These are phyloP conservation scores for Pythium rhizo-oryzae DNA, from an alignment of 352 stramenopile genomes.

Conservation along the genomic window DNA sequence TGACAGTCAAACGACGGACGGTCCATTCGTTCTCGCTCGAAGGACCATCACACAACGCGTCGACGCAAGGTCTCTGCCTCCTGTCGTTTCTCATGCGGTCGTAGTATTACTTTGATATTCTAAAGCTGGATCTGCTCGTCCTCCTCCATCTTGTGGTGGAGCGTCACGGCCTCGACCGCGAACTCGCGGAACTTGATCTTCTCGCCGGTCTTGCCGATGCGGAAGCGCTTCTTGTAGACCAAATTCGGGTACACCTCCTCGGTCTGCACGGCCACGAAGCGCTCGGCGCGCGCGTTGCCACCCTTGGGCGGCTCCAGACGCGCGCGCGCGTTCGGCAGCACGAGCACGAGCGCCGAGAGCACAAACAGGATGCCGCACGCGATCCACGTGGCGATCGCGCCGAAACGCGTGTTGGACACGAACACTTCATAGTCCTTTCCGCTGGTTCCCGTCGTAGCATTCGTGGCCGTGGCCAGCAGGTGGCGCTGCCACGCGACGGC, in stretches of 20 bases:
- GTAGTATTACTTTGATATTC: not conserved
- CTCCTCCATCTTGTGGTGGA: conserved; percentile 55
- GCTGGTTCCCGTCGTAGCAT: not conserved
- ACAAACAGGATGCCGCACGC: conserved; percentile 58
- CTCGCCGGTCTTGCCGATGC: conserved; percentile 59
- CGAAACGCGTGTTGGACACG: conserved; percentile 63
- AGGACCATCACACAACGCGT: too few relatives aligned
- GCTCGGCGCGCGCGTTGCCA: conserved; percentile 47
- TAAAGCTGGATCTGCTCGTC: conserved; percentile 3
- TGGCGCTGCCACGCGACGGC: conserved; percentile 21
- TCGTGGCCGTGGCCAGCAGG: conserved; percentile 1
- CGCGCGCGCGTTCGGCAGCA: conserved; percentile 51
- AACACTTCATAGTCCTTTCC: conserved; percentile 39
- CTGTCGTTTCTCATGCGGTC: too few relatives aligned
- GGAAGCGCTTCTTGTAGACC: conserved; percentile 73
- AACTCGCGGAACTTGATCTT: conserved; percentile 72
- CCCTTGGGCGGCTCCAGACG: conserved; percentile 53
- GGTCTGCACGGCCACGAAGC: conserved; percentile 75
- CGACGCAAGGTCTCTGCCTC: too few relatives aligned
- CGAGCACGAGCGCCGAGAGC: conserved; percentile 59
- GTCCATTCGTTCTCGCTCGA: too few relatives aligned
- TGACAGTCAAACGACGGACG: too few relatives aligned
- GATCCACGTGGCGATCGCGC: conserved; percentile 49
- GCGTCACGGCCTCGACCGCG: conserved; percentile 60
- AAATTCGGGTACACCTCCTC: conserved; percentile 71